Conservation (phyloP, 2,329 filamentous ascomycete genomes). For the Penicillium sp. region DNA sequence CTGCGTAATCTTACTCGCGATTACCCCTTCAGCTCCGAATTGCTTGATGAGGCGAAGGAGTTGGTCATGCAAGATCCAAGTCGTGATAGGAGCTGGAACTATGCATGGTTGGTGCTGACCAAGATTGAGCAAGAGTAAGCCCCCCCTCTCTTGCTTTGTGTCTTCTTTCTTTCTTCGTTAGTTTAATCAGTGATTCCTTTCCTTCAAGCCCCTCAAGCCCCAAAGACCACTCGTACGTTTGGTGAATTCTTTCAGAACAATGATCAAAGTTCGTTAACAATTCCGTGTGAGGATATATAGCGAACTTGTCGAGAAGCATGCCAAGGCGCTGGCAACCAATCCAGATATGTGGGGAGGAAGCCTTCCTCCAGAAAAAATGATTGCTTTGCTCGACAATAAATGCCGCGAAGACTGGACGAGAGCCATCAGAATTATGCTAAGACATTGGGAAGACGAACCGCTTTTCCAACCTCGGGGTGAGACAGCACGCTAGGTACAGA, state of each 20-base stretch:
- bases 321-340: constrained; percentile 57
- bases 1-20: constrained; percentile 63
- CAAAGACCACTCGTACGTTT: not conserved
- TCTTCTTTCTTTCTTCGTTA: not conserved
- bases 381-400: constrained; percentile 56
- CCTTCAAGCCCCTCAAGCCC: not conserved
- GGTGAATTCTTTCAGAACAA: not conserved
- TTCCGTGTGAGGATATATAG: constrained; percentile 31
- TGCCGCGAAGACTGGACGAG: constrained; percentile 65
- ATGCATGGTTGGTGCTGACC: constrained; percentile 66
- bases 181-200: not conserved
- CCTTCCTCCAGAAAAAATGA: constrained; percentile 53
- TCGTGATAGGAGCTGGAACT: constrained; percentile 70
- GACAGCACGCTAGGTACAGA: not conserved
- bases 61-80: constrained; percentile 61
- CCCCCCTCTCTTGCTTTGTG: not conserved
- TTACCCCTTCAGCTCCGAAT: constrained; percentile 63
- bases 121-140: constrained; percentile 65
- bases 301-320: constrained; percentile 59
- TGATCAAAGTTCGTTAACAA: not conserved
- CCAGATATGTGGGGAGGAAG: constrained; percentile 67
- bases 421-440: constrained; percentile 62
- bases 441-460: constrained; percentile 63
- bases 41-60: constrained; percentile 37
- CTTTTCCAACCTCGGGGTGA: constrained; percentile 17